Evolutionary conservation across 805 yeast genomes (phyloP), one percentile per base, ranked within the genome.

Genomic region (Maudiozyma barnettii): DNA sequence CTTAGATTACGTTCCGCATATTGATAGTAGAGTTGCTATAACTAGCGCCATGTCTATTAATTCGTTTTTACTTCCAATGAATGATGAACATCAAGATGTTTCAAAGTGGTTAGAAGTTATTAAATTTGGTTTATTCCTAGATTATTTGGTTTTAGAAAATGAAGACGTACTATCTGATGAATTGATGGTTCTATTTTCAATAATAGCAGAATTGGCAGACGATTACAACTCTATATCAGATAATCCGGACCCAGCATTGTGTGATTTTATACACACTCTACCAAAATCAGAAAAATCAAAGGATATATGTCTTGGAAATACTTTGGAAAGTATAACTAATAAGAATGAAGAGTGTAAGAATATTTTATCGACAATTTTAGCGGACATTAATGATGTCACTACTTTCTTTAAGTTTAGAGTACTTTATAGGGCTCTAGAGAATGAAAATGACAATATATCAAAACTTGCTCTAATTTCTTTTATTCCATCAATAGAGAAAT

Each of bases 1-100:
- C 21, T 45, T 40, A 0, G 54, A 60, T 5, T 63, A 67, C 58
- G 64, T 70, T 13, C 57, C 60, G 1, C 23, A 36, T 2, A 52
- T 69, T 31, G 72, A 70, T 48, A 58, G 66, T 10, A 60, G 68
- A 38, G 49, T 78, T 19, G 57, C 81, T 0, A 55, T 77, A 22
- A 73, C 78, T 0, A 77, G 76, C 53, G 70, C 78, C 1, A 55
- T 79, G 42, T 73, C 66, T 22, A 64, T 68, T 12, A 73, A 68
- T 46, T 61, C 73, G 1, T 70, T 68, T 43, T 22, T 67, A 1
- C 7, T 65, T 7, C 10, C 43, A 2, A 41, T 45, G 1, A n/a
- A 44, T 3, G 55, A 54, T 1, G 43, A 39, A 2, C 10, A 43
- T 0, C 52, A 57, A 42, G 49, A 57, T 20, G 26, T 57, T 36